Percentiles rank a stretch among this genome's conserved stretches.
Evolutionary conservation across 2,329 filamentous ascomycete species (phyloP).

Genomic region (Corinectria fuckeliana): DNA sequence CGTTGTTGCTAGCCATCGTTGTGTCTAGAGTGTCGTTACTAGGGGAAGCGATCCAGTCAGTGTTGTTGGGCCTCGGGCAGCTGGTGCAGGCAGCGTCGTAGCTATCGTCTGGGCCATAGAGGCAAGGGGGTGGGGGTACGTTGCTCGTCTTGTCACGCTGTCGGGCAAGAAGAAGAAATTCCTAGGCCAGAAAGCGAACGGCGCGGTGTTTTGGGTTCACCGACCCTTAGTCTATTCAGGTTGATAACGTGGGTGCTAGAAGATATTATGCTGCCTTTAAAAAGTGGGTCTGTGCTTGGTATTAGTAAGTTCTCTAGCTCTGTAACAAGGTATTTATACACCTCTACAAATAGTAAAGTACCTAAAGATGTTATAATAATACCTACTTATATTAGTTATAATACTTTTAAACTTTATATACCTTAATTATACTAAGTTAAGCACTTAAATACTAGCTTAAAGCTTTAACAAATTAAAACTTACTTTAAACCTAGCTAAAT

Average conservation of each 20-base stretch:
- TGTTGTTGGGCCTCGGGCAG: conserved; percentile 23
- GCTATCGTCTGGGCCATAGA: conserved; percentile 30
- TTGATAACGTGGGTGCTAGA: conserved; percentile 18
- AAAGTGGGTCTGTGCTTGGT: not conserved
- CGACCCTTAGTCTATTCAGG: conserved; percentile 12
- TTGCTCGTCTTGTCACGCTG: conserved; percentile 11
- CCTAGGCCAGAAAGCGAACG: not conserved
- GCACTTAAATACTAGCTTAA: no score
- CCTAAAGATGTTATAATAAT: no score
- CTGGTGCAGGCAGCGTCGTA: conserved; percentile 21
- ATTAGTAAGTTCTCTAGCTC: not conserved
- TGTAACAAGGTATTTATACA: not conserved
- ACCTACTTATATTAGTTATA: not conserved
- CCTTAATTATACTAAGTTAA: no score
- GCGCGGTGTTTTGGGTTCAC: conserved; percentile 17
- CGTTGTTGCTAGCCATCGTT: conserved; percentile 27
- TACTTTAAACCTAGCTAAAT: no score
- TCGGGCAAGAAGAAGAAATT: not conserved
- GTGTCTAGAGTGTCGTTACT: conserved; percentile 15
- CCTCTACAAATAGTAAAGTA: no score
- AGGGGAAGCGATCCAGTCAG: conserved; percentile 11
- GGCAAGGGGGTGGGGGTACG: conserved; percentile 8
- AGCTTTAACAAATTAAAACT: no score
- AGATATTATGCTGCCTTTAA: conserved; percentile 15
- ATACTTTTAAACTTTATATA: not conserved